Conservation (phyloP, 352 stramenopile genomes). For the Phytophthora crassamura region DNA sequence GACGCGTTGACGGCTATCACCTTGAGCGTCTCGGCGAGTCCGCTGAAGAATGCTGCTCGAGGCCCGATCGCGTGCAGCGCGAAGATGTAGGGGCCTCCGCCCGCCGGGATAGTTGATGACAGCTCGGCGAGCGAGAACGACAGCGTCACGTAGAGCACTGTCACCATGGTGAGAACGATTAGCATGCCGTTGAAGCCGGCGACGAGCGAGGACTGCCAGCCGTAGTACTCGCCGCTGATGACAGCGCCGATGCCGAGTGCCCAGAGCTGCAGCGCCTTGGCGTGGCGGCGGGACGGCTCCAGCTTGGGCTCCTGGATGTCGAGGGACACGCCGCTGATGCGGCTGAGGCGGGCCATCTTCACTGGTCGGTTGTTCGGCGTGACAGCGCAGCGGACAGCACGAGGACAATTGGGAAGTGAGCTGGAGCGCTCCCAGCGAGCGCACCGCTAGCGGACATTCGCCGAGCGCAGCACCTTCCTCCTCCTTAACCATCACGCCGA, state of each 20-base stretch:
- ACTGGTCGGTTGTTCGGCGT: not conserved
- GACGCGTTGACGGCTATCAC: slow-evolving; percentile 63
- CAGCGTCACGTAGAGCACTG: slow-evolving; percentile 65
- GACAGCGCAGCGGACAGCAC: not conserved
- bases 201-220: slow-evolving; percentile 63
- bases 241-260: slow-evolving; percentile 53
- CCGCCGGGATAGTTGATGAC: slow-evolving; percentile 56
- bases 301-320: slow-evolving; percentile 30
- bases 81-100: slow-evolving; percentile 71
- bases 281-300: slow-evolving; percentile 43
- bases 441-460: not conserved
- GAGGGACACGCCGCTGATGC: slow-evolving; percentile 29
- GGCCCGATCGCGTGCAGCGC: slow-evolving; percentile 58
- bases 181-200: slow-evolving; percentile 65
- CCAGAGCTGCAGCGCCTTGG: slow-evolving; percentile 63
- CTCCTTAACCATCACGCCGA: slow-evolving; percentile 21
- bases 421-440: not conserved
- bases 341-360: slow-evolving; percentile 32
- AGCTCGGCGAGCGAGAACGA: slow-evolving; percentile 75
- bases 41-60: slow-evolving; percentile 39
- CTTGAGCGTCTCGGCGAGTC: slow-evolving; percentile 61
- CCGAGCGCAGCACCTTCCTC: slow-evolving; percentile 7
- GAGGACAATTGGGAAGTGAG: slow-evolving; percentile 30
- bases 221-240: slow-evolving; percentile 59
- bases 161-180: slow-evolving; percentile 60